Evolutionary conservation across 1,284 basidiomycete genomes (phyloP).

Genomic region (Ceratobasidium sp.): DNA sequence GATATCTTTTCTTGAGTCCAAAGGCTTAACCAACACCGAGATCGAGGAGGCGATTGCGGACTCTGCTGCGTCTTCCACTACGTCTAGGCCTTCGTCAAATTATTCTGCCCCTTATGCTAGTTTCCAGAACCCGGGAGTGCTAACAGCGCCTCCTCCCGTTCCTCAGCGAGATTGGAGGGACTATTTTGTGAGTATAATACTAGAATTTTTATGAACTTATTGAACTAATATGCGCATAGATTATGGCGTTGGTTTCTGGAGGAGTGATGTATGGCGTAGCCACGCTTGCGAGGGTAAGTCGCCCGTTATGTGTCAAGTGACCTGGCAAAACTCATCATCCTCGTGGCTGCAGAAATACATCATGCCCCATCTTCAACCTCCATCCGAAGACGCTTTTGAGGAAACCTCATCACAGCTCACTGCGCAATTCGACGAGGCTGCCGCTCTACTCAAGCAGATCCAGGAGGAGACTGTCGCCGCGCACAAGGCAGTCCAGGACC

Average conservation of each 20-base stretch:
- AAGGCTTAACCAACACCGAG: conserved; percentile 87
- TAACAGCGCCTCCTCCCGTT: conserved; percentile 57
- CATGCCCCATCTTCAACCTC: conserved; percentile 91
- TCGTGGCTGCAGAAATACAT: conserved; percentile 81
- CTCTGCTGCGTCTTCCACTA: conserved; percentile 58
- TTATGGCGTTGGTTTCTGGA: conserved; percentile 94
- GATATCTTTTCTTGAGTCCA: conserved; percentile 94
- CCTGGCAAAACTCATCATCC: neutral
- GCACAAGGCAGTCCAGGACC: conserved; percentile 82
- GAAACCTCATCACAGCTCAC: conserved; percentile 86
- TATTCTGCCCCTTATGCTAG: conserved; percentile 43
- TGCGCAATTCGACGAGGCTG: conserved; percentile 94
- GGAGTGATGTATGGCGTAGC: conserved; percentile 90
- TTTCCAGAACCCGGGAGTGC: conserved; percentile 38
- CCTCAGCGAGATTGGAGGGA: conserved; percentile 90
- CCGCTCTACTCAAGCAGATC: conserved; percentile 84
- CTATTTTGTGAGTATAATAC: conserved; percentile 79
- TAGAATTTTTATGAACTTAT: neutral
- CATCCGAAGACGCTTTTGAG: conserved; percentile 90
- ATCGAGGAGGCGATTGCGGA: conserved; percentile 89
- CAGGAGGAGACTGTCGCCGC: conserved; percentile 82
- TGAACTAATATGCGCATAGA: conserved; percentile 64
- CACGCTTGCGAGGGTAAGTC: conserved; percentile 82
- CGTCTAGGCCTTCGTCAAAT: conserved; percentile 41
- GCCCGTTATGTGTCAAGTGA: neutral